phyloP scores from a whole-genome alignment of 2,329 filamentous ascomycete genomes.

The Shiraia sp. region DNA sequence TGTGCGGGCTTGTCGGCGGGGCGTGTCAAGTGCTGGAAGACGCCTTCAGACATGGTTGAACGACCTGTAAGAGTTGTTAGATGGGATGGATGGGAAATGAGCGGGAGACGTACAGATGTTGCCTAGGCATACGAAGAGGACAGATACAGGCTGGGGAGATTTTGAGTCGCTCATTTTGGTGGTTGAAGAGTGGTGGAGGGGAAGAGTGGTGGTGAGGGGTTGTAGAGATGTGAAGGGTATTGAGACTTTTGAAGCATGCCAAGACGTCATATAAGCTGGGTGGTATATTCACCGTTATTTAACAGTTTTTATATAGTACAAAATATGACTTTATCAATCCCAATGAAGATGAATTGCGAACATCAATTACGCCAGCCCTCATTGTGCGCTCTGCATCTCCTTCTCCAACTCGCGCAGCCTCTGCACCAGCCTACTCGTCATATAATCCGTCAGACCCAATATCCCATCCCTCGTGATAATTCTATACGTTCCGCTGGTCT shows the following conservation, averaged over 20 bases:
- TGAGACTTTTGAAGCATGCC: no score
- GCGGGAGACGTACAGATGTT: slow-evolving; percentile 73
- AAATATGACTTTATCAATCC: no score
- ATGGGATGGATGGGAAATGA: slow-evolving; percentile 37
- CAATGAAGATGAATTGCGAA: no score
- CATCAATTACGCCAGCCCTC: neutral
- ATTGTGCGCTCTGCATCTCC: slow-evolving; percentile 19
- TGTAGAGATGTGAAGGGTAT: no score
- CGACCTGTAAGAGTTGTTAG: slow-evolving; percentile 50
- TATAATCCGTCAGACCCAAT: slow-evolving; percentile 26
- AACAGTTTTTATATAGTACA: no score
- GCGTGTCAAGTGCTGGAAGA: slow-evolving; percentile 74
- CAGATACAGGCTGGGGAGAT: slow-evolving; percentile 57
- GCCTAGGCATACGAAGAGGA: slow-evolving; percentile 94
- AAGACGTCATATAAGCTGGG: no score
- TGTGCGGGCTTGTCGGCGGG: slow-evolving; percentile 54
- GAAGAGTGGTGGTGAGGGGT: no score
- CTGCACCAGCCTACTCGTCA: slow-evolving; percentile 27
- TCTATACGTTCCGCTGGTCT: slow-evolving; percentile 65
- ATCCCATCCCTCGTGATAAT: slow-evolving; percentile 64
- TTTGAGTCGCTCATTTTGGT: slow-evolving; percentile 11
- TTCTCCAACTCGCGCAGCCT: slow-evolving; percentile 22
- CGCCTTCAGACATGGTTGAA: slow-evolving; percentile 94
- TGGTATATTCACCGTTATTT: no score
- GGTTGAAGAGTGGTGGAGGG: no score